A percentile compares a stretch with the other conserved stretches of the same genome.
phyloP scores from a whole-genome alignment of 257 asterid species.

The Cruciata laevipes region DNA sequence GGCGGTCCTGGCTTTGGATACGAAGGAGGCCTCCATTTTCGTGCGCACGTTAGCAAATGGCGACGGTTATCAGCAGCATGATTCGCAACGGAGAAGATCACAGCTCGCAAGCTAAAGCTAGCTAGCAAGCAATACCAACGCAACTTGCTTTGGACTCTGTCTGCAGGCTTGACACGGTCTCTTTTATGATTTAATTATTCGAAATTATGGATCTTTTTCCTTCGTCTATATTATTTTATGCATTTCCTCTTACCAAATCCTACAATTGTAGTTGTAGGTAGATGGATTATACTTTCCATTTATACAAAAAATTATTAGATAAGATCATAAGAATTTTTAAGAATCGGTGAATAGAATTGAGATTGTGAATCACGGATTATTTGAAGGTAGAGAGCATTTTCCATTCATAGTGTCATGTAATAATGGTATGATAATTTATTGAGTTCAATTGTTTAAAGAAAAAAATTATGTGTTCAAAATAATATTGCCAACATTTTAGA shows the following conservation, averaged over 20 bases:
- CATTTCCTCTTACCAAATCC: background rate
- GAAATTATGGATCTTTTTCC: too few relatives aligned
- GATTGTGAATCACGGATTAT: background rate
- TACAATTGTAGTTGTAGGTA: background rate
- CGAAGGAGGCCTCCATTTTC: constrained; percentile 80
- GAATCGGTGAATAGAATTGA: background rate
- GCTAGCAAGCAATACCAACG: background rate
- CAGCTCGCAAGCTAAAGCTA: background rate
- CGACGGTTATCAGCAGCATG: constrained; percentile 7
- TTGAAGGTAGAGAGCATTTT: too few relatives aligned
- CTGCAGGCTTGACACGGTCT: constrained; percentile 1
- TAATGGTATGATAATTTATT: too few relatives aligned
- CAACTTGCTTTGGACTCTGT: background rate
- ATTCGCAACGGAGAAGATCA: background rate
- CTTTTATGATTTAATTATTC: background rate
- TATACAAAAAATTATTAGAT: background rate
- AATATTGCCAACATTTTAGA: too few relatives aligned
- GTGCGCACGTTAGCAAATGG: constrained; percentile 23
- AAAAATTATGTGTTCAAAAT: too few relatives aligned
- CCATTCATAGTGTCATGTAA: too few relatives aligned
- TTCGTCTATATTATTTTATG: background rate
- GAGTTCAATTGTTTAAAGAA: too few relatives aligned
- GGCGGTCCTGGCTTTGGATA: constrained; percentile 87
- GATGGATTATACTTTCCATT: background rate
- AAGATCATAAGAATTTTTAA: background rate